Base-by-base conservation (phyloP, 805 yeast genomes). In the Candida coleopterorum region DNA sequence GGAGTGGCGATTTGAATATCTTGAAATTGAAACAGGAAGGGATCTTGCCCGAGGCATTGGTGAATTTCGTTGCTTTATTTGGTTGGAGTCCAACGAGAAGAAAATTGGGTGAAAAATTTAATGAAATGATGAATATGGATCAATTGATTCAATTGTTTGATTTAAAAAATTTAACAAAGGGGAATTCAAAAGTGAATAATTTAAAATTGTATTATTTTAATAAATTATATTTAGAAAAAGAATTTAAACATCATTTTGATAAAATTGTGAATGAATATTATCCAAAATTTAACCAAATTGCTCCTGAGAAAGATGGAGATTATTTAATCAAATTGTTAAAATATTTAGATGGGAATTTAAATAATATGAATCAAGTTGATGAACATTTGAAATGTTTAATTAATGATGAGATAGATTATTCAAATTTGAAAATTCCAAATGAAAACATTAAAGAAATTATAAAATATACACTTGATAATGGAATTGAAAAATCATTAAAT, bases 1-100 rank as follows among this genome's bases (percentile, higher is more conserved):
- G 99, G 44, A 75, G 81, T 15, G 90, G 94, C 6, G 96, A 87
- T 53, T 74, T 76, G 8, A 86, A 87, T 33, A 79, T 93, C 2
- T 25, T 74, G 45, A 70, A 74, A 4, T 63, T 84, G 56, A 70
- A 64, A 24, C 60, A 66, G 0, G 65, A 66, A 28, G 95, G 95
- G 0, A 70, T 85, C 11, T 59, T 87, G 4, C 95, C 96, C 0
- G 96, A 89, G 53, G 93, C 98, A 0, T 58, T 93, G 26, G 64
- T 85, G 6, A 93, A 93, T 50, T 93, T 87, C 56, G 82, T 81
- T 29, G 95, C 90, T 0, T 65, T 93, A 40, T 84, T 87, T 57
- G 99, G 99, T 1, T 93, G 98, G 98, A 74, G 96, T 4, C 95
- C 96, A 4, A 76, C 79, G 5, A 68, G 85, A 43, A 68, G 85